Evolutionary conservation across 2,329 filamentous ascomycete genomes (phyloP), one percentile per base, ranked within the genome.

Genomic region (Phialophora tarda): DNA sequence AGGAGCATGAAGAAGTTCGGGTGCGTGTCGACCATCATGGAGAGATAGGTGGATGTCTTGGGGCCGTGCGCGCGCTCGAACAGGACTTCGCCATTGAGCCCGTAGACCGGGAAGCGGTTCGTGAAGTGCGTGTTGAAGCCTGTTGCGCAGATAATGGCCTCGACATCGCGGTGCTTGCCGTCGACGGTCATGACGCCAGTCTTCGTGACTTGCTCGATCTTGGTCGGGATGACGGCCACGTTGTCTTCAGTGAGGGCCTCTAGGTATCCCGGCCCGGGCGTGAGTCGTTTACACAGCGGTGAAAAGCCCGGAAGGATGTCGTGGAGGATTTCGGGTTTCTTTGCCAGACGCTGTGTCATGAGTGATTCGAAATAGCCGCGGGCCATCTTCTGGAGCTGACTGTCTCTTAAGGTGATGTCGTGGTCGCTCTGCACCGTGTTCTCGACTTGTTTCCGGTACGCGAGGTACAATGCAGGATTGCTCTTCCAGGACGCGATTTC

Each of bases 241-340:
- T 70, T 62, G 21, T 76, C 73, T 1, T 64, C 62, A 59, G 28
- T 66, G 72, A 5, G 65, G 53, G 24, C 71, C 53, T 2, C 56
- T n/a, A 1, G 75, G 63, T 82, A 82, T 1, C 79, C 79, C 0
- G 78, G 76, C 0, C 79, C 81, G 0, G 80, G 81, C 1, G 79
- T 82, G 21, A 81, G 72, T 11, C 80, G 77, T 41, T 79, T 75
- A 62, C 79, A 82, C 11, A 75, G 73, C 4, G 78, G 75, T 5
- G 76, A 73, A 53, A 79, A 81, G 4, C 69, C 71, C 54, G 72
- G 62, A n/a, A 63, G 61, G 55, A 69, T 72, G 30, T 64, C 12
- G 2, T 66, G 44, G 0, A 72, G 72, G 2, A 74, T 71, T 2
- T 74, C 66, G 1, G 76, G 77, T 54, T 76, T 78, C 3, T 73